Percentiles rank a stretch among this genome's conserved stretches.
phyloP scores from a whole-genome alignment of 129 eudicot genomes.

The Helianthus annuus region HanXRQr2.0-SUNRISE NC_035447.2:15556957-15557456 shows the following conservation, averaged over 20 bases:
- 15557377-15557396: not conserved
- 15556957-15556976: constrained; percentile 35
- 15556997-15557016: constrained; percentile 36
- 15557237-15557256: constrained; percentile 53
- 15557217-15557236: constrained; percentile 43
- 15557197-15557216: constrained; percentile 52
- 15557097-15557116: not conserved
- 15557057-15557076: not conserved
- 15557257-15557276: constrained; percentile 46
- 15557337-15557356: constrained; percentile 44
- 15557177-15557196: constrained; percentile 41
- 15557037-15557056: constrained; percentile 39
- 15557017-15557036: constrained; percentile 56
- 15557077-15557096: not conserved
- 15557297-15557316: constrained; percentile 52
- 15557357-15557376: not conserved
- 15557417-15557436: constrained; percentile 5
- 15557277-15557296: constrained; percentile 39
- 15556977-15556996: constrained; percentile 38
- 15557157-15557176: constrained; percentile 51
- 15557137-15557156: constrained; percentile 48
- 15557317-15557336: constrained; percentile 46
- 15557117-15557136: not conserved
- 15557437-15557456: constrained; percentile 20
- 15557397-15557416: not conserved